Evolutionary conservation across 163 green algal species (phyloP).

Genomic region (Prototheca wickerhamii): DNA sequence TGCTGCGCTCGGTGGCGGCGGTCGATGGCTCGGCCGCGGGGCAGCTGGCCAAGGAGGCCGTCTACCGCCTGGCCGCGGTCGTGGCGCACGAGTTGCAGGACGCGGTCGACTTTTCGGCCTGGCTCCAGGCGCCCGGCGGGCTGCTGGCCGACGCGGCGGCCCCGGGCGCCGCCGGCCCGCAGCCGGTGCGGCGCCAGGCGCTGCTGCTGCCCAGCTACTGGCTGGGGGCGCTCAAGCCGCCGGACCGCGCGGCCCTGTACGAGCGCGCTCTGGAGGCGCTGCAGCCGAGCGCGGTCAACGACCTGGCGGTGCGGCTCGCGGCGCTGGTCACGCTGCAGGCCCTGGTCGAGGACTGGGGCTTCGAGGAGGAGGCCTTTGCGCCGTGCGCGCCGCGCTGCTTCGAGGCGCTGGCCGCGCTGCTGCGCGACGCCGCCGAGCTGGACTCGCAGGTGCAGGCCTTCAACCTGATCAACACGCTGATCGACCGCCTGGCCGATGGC

Average conservation of each 20-base stretch:
- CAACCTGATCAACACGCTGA: constrained; percentile 61
- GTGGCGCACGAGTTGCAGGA: constrained; percentile 67
- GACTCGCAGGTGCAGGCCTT: constrained; percentile 77
- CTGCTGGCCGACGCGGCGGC: constrained; percentile 30
- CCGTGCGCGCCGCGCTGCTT: constrained; percentile 35
- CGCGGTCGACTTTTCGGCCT: constrained; percentile 56
- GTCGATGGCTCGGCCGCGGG: constrained; percentile 20
- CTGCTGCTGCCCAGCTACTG: constrained; percentile 61
- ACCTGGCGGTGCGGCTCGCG: constrained; percentile 42
- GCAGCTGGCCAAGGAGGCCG: constrained; percentile 57
- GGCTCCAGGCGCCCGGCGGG: constrained; percentile 34
- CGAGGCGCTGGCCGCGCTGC: constrained; percentile 32
- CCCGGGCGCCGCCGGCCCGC: too few relatives aligned
- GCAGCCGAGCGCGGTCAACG: constrained; percentile 32
- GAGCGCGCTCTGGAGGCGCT: constrained; percentile 35
- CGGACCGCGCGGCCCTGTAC: constrained; percentile 58
- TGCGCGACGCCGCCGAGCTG: constrained; percentile 49
- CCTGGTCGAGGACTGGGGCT: constrained; percentile 74
- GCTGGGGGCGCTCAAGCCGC: constrained; percentile 45
- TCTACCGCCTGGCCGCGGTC: constrained; percentile 50
- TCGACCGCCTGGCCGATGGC: constrained; percentile 56
- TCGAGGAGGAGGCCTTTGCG: constrained; percentile 44
- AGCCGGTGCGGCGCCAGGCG: constrained; percentile 54
- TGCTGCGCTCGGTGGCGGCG: constrained; percentile 31
- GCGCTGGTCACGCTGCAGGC: constrained; percentile 30